phyloP scores from a whole-genome alignment of 2,329 filamentous ascomycete species.

The Diaporthe sp. region DNA sequence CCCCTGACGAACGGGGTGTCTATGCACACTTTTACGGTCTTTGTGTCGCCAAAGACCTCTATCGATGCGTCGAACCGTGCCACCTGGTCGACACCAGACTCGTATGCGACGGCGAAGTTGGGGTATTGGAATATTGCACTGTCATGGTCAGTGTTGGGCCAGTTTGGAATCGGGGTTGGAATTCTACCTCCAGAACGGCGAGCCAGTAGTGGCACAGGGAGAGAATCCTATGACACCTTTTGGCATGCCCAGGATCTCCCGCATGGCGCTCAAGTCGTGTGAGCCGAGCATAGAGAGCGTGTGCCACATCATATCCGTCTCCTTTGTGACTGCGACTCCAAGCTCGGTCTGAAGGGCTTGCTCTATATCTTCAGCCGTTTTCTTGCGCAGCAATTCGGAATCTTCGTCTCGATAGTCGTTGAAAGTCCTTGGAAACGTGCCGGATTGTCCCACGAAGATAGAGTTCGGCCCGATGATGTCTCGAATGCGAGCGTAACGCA shows the following conservation, averaged over 20 bases:
- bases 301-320: slow-evolving; percentile 16
- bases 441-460: slow-evolving; percentile 6
- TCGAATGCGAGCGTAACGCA: slow-evolving; percentile 11
- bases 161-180: not conserved
- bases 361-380: not conserved
- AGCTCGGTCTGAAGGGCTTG: slow-evolving; percentile 6
- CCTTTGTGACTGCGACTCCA: not conserved
- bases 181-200: slow-evolving; percentile 11
- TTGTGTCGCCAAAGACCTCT: slow-evolving; percentile 15
- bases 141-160: not conserved
- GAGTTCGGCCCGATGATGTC: slow-evolving; percentile 16
- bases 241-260: slow-evolving; percentile 21
- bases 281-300: slow-evolving; percentile 24
- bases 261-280: slow-evolving; percentile 14
- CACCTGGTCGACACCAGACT: slow-evolving; percentile 24
- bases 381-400: not conserved
- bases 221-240: slow-evolving; percentile 13
- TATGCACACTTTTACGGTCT: slow-evolving; percentile 16
- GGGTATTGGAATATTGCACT: slow-evolving; percentile 27
- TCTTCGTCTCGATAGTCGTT: not conserved
- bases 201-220: slow-evolving; percentile 11
- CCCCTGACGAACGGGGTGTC: slow-evolving; percentile 12
- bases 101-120: slow-evolving; percentile 26
- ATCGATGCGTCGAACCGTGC: slow-evolving; percentile 13
- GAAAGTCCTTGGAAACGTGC: slow-evolving; percentile 10